Evolutionary conservation across 805 yeast species (phyloP), one percentile per base, ranked within the genome.

Genomic region (Millerozyma acaciae): DNA sequence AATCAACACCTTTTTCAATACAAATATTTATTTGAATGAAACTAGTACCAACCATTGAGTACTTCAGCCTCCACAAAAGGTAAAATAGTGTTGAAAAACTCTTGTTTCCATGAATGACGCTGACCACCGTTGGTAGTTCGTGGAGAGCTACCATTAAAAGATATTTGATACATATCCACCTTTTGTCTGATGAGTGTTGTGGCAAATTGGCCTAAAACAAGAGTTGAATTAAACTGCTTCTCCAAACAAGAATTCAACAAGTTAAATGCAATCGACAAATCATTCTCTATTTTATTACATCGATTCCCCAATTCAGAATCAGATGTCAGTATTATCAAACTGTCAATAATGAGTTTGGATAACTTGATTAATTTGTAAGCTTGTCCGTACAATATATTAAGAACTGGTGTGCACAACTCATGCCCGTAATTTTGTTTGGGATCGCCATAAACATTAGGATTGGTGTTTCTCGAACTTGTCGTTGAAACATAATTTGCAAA

Each of bases 1-100:
- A 7, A 23, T 23, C 13, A n/a, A 10, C 26, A 23, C 7, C n/a
- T n/a, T n/a, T n/a, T n/a, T n/a, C n/a, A n/a, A n/a, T n/a, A n/a
- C 10, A 23, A n/a, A 7, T 23, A 23, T 8, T 23, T n/a, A 23
- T 23, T 10, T 7, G 13, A 3, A 30, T n/a, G 21, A 12, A 22
- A 32, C 26, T 40, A 46, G n/a, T 38, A 43, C 70, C 70, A 66
- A 4, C 70, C 71, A 14, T 64, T 62, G 16, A 46, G 34, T 30
- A 44, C 50, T 37, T 66, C 71, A 12, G 43, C 44, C 13, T 50
- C 50, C 7, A 59, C 44, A 34, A 62, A 55, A 3, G 58, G 57
- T 2, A 54, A 30, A 8, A 62, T 43, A 1, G 28, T 20, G 14
- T 40, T 40, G 18, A 40, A 35, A 21, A 51, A 51, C 10, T 48